A percentile compares a stretch with the other conserved stretches of the same genome.
Evolutionary conservation across 768 basidiomycete species (phyloP).

Genomic region (Crassisporium funariophilum): DNA sequence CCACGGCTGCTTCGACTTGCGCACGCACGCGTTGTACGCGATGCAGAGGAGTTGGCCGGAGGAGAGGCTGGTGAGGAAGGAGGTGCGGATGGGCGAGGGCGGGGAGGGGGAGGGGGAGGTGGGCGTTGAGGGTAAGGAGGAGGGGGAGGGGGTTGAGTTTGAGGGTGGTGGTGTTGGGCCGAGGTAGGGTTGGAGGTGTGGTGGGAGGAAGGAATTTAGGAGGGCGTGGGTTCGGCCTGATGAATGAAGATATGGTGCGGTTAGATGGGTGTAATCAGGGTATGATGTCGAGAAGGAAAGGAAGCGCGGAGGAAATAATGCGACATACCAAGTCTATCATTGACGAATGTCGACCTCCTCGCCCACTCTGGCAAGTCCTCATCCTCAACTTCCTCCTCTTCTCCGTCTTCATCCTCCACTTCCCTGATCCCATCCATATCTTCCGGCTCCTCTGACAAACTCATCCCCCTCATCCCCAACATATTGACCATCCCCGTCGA

Average conservation of each 20-base stretch:
- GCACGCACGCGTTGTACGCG: conserved; percentile 80
- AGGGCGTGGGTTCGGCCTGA: conserved; percentile 69
- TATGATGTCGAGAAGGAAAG: conserved; percentile 1
- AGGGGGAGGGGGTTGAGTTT: conserved; percentile 29
- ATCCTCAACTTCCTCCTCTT: conserved; percentile 60
- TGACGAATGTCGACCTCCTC: conserved; percentile 51
- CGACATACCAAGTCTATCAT: conserved; percentile 64
- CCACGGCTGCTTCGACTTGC: conserved; percentile 83
- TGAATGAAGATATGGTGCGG: not conserved
- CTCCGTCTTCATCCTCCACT: conserved; percentile 37
- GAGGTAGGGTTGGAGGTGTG: conserved; percentile 46
- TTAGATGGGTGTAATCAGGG: not conserved
- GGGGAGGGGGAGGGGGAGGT: no score
- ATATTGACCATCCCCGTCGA: conserved; percentile 62
- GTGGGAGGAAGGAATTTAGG: conserved; percentile 60
- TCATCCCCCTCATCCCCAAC: conserved; percentile 51
- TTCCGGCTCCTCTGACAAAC: conserved; percentile 58
- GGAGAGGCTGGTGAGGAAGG: conserved; percentile 57
- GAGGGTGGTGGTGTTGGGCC: conserved; percentile 21
- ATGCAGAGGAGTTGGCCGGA: conserved; percentile 82
- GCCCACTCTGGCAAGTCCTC: conserved; percentile 83
- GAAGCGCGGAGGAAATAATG: not conserved
- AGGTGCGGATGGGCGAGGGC: conserved; percentile 32
- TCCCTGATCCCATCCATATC: conserved; percentile 45
- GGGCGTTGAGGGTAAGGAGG: conserved; percentile 50